Percentiles rank a stretch among this genome's conserved stretches.
Conservation (phyloP, 1,284 basidiomycete species). For the Cryptococcus jaspeensis region DNA sequence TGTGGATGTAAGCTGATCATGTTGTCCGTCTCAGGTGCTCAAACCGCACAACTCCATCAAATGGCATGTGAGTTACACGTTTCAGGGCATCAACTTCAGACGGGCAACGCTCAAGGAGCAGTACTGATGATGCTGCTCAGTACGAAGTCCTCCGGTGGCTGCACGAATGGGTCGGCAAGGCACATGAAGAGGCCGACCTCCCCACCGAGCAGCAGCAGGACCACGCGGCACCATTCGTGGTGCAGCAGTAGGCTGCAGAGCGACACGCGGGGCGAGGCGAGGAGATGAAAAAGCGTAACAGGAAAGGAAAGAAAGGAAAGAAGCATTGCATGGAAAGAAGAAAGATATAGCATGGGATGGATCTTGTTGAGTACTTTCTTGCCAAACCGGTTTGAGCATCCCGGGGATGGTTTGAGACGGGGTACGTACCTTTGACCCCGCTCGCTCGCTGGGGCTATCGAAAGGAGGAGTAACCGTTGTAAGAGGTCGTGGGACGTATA, state of each 20-base stretch:
- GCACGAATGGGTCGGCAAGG: constrained; percentile 64
- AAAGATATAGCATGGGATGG: too few species aligned
- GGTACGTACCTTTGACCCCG: too few species aligned
- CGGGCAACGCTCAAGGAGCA: constrained; percentile 50
- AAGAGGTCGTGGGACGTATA: too few species aligned
- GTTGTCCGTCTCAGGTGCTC: constrained; percentile 29
- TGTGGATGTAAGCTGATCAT: not conserved
- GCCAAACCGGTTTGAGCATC: too few species aligned
- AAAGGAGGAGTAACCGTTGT: too few species aligned
- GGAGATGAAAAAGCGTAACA: not conserved
- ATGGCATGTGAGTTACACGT: constrained; percentile 50
- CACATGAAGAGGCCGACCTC: not conserved
- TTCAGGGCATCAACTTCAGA: not conserved
- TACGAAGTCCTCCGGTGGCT: constrained; percentile 87
- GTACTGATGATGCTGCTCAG: constrained; percentile 57
- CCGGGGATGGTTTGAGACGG: too few species aligned
- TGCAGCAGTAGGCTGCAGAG: not conserved
- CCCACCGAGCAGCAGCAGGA: constrained; percentile 11
- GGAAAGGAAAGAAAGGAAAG: not conserved
- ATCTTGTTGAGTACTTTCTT: too few species aligned
- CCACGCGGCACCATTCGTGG: not conserved
- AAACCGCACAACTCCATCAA: constrained; percentile 58
- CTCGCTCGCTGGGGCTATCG: too few species aligned
- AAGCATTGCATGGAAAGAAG: not conserved
- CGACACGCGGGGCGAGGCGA: too few species aligned